Evolutionary conservation across 257 asterid species (phyloP), one percentile per base, ranked within the genome.

Genomic region (Verbascum thapsus): DNA sequence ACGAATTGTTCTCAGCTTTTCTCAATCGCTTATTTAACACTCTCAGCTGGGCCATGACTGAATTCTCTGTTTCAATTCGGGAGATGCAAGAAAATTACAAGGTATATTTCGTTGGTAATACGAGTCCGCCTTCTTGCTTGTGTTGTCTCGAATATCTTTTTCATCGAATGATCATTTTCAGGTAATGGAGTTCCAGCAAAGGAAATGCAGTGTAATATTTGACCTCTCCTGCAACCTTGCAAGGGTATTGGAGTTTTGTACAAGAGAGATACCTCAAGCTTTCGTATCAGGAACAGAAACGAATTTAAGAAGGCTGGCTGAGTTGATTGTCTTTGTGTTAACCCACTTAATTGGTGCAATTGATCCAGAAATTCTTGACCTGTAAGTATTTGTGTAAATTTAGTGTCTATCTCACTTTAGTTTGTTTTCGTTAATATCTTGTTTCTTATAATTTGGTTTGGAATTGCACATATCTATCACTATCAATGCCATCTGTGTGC

Each of bases 11-110:
- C 81, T 91, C 96, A 37, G 79, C 96, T 47, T 91, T 91, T 64
- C 92, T 91, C 73, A 91, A 91, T 66, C 86, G 92, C 62, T 64
- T 91, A 60, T 91, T 91, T 52, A 88, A 91, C 78, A 88, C 95
- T 22, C 82, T 91, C 68, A 88, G 98, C 78, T 91, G 98, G 98
- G 81, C 96, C 23, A 89, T 88, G 94, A 91, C 97, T 26, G 98
- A 91, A 73, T 91, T 91, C 81, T 91, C 98, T 15, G 94, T 91
- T 62, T 88, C 96, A 17, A 62, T 86, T 41, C 87, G 94, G 11
- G 98, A 86, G 78, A 88, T 91, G 95, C 98, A 91, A 81, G 98
- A 91, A 76, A 81, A 71, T 61, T 88, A 81, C 81, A 85, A 86
- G 98, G 96, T 88, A 77, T 49, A 34, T 19, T 58, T 20, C 11